Evolutionary conservation across 176 grass and related monocot genomes (phyloP), one percentile per base, ranked within the genome.

Genomic region (Metroxylon sagu): DNA sequence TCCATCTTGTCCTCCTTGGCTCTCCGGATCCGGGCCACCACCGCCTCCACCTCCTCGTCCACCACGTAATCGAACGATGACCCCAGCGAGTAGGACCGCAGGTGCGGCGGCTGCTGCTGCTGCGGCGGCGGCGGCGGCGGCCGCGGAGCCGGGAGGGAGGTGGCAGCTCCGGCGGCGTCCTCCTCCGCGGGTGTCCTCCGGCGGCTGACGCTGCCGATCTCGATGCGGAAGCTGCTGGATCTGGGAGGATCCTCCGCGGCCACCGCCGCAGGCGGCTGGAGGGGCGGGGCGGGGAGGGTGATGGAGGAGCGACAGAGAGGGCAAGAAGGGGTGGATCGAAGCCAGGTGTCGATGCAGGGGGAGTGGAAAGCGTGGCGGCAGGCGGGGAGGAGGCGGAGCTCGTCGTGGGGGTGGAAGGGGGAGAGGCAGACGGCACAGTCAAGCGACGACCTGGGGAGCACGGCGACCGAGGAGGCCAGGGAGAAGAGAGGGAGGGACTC

Each of bases 351-450:
- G 7, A 86, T 78, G 79, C 93, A 98, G 25, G 70, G 14, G 19
- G 71, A 73, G 70, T 92, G 93, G 78, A 98, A 98, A 2, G 93
- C 93, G 62, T 98, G 93, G 25, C 78, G 68, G 67, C 93, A 98
- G 1, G 77, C 84, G 0, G 93, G 84, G 14, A 98, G 87, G 62
- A 92, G 75, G 21, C 93, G 93, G 50, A 89, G 85, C 76, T 87
- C 76, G 18, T 86, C 87, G 59, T 81, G 76, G 48, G 51, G 66
- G 60, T 56, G 48, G 75, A 98, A 87, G 15, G 73, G 65, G 53
- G 78, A 77, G 73, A 77, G 87, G 78, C 90, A 95, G 62, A 95
- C 85, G 39, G 90, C 90, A 75, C 90, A 95, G 61, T 95, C 90
- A 5, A 29, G 43, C 0, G 83, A 84, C n/a, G 78, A 95, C 70